Percentiles rank a stretch among this genome's conserved stretches.
Evolutionary conservation across 352 stramenopile genomes (phyloP).

Genomic region (Pythium scleroteichum): DNA sequence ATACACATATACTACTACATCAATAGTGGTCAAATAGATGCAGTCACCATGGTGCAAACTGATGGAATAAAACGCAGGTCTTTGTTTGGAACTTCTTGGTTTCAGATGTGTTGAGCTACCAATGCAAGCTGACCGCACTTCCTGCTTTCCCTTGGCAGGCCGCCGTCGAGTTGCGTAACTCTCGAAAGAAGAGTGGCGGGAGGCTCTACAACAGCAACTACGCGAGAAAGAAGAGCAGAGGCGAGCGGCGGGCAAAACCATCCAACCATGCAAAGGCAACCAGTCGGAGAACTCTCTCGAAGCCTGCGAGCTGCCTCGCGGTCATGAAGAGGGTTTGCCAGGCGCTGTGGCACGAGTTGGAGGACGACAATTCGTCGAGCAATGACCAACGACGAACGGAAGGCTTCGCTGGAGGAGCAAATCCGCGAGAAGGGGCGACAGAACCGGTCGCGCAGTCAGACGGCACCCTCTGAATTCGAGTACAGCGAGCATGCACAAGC

Average conservation of each 20-base stretch:
- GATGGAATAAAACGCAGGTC: no score
- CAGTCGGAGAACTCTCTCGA: not conserved
- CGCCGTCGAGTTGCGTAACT: slow-evolving; percentile 32
- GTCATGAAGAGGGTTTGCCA: not conserved
- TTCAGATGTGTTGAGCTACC: no score
- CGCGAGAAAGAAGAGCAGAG: slow-evolving; percentile 33
- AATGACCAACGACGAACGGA: slow-evolving; percentile 44
- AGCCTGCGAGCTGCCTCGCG: no score
- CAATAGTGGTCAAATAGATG: no score
- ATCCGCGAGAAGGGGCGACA: slow-evolving; percentile 43
- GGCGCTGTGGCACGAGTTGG: not conserved
- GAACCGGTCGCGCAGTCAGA: slow-evolving; percentile 12
- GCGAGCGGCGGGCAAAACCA: not conserved
- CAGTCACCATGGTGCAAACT: no score
- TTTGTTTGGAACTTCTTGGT: no score
- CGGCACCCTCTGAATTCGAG: slow-evolving; percentile 20
- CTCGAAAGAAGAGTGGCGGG: slow-evolving; percentile 39
- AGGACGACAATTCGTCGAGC: slow-evolving; percentile 39
- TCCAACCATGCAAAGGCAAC: not conserved
- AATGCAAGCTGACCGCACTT: not conserved
- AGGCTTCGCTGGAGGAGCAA: slow-evolving; percentile 46
- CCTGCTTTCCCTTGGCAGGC: slow-evolving; percentile 3
- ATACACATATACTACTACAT: not conserved
- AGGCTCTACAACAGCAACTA: slow-evolving; percentile 38
- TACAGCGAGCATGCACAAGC: not conserved